These are phyloP conservation scores for Oryza nivara DNA, from an alignment of 176 grass and related monocot genomes.

Conservation along the genomic window DNA sequence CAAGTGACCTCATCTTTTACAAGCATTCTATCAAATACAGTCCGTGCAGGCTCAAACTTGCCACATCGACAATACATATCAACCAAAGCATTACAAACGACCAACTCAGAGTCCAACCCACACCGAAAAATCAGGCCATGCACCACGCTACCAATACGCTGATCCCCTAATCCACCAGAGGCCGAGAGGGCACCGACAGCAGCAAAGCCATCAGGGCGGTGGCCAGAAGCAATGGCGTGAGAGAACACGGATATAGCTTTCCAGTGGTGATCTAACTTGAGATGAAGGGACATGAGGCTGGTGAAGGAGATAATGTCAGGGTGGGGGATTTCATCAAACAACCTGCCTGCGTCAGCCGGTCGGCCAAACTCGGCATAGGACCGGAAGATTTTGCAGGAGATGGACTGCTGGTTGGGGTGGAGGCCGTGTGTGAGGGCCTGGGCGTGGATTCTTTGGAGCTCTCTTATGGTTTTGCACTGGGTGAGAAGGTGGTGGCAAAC, in stretches of 20 bases:
- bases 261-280: conserved; percentile 29
- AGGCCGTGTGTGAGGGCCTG: conserved; percentile 37
- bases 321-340: conserved; percentile 58
- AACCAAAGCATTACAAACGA: conserved; percentile 55
- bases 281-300: conserved; percentile 59
- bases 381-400: conserved; percentile 65
- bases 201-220: conserved; percentile 49
- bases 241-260: conserved; percentile 54
- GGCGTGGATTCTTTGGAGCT: conserved; percentile 56
- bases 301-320: conserved; percentile 67
- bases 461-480: conserved; percentile 47
- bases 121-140: conserved; percentile 46
- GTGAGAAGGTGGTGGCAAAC: conserved; percentile 44
- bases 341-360: background rate
- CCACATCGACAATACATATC: conserved; percentile 65
- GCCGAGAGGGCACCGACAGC: conserved; percentile 51
- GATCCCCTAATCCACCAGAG: conserved; percentile 3
- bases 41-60: conserved; percentile 13
- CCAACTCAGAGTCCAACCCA: conserved; percentile 42
- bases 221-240: background rate
- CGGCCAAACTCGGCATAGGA: conserved; percentile 45
- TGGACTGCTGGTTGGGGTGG: conserved; percentile 44
- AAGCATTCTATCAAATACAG: conserved; percentile 49
- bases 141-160: conserved; percentile 1
- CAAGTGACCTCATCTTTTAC: conserved; percentile 57